Percentiles rank a stretch among this genome's conserved stretches.
phyloP scores from a whole-genome alignment of 2,329 filamentous ascomycete genomes.

The Biscogniauxia mediterranea region DNA sequence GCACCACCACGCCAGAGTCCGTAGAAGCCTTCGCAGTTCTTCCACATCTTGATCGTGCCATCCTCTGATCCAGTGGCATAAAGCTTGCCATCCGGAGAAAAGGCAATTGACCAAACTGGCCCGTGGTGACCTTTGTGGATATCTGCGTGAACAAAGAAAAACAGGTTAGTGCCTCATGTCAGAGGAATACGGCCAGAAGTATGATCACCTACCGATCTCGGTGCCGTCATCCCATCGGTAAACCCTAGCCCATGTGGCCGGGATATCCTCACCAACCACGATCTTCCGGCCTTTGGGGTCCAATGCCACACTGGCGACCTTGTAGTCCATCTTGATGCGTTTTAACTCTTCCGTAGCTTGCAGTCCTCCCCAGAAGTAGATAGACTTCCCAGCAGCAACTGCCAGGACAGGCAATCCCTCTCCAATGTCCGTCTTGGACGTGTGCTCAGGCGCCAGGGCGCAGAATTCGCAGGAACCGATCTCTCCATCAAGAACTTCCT shows the following conservation, averaged over 20 bases:
- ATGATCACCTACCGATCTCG: conserved; percentile 63
- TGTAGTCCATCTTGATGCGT: conserved; percentile 74
- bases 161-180: neutral
- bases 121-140: conserved; percentile 96
- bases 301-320: conserved; percentile 86
- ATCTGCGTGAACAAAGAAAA: conserved; percentile 48
- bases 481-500: conserved; percentile 76
- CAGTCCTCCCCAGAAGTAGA: conserved; percentile 84
- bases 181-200: no score
- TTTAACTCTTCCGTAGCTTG: conserved; percentile 73
- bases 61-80: conserved; percentile 97
- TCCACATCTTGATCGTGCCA: conserved; percentile 92
- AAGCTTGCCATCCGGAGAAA: conserved; percentile 91
- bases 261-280: conserved; percentile 81
- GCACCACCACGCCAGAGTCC: conserved; percentile 60
- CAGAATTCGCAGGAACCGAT: conserved; percentile 93
- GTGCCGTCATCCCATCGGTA: conserved; percentile 82
- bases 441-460: conserved; percentile 57
- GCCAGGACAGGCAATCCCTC: conserved; percentile 72
- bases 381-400: conserved; percentile 89
- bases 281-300: conserved; percentile 79
- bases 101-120: conserved; percentile 93
- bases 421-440: conserved; percentile 61
- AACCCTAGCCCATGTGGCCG: conserved; percentile 94
- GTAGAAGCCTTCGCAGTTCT: conserved; percentile 65